Conservation (phyloP, 164 flowering plant species). For the Vitis vinifera region DNA sequence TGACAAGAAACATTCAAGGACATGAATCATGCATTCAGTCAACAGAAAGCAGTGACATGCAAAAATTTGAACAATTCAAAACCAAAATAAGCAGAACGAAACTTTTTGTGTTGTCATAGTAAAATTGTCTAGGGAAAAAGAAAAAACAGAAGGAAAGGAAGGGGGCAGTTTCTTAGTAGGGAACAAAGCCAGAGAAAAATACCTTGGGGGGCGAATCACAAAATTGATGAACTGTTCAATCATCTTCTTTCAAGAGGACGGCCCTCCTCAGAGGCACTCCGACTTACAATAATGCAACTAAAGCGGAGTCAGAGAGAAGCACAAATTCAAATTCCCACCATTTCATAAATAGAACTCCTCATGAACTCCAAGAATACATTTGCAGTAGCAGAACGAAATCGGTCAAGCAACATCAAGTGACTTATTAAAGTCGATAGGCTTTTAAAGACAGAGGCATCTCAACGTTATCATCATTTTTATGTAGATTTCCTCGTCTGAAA, state of each 20-base stretch:
- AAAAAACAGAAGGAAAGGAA: neutral
- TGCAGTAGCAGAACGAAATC: neutral
- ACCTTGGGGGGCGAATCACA: slow-evolving; percentile 97
- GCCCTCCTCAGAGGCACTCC: slow-evolving; percentile 3
- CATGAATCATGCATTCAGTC: too few species aligned
- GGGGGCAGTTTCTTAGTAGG: neutral
- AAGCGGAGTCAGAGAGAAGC: neutral
- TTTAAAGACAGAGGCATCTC: too few species aligned
- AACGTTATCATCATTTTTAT: too few species aligned
- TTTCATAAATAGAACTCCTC: neutral
- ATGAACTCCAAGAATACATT: neutral
- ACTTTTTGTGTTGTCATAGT: too few species aligned
- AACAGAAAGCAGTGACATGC: too few species aligned
- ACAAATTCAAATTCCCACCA: neutral
- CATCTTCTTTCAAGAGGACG: slow-evolving; percentile 37
- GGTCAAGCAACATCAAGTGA: too few species aligned
- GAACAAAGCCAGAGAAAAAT: slow-evolving; percentile 1
- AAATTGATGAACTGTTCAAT: slow-evolving; percentile 94
- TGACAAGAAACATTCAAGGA: too few species aligned
- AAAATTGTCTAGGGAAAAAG: neutral
- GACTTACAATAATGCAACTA: neutral
- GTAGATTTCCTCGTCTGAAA: too few species aligned
- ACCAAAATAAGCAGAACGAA: too few species aligned
- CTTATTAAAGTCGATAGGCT: too few species aligned
- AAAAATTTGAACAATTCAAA: too few species aligned